A percentile compares a stretch with the other conserved stretches of the same genome.
These are phyloP conservation scores for Kwoniella dendrophila DNA, from an alignment of 768 basidiomycete genomes.

Conservation along the genomic window DNA sequence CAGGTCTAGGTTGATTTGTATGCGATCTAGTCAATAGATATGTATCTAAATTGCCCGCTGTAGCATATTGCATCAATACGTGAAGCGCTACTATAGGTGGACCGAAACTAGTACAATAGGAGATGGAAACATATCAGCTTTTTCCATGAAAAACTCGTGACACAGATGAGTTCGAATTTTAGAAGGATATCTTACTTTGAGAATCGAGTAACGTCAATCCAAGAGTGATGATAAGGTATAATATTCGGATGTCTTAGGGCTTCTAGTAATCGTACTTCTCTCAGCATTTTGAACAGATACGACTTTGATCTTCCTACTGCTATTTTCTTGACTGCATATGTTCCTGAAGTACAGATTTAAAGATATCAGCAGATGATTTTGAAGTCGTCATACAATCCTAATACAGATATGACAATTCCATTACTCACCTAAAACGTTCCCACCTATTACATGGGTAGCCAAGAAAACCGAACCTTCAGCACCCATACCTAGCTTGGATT, in stretches of 20 bases:
- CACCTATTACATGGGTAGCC: slow-evolving; percentile 77
- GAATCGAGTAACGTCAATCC: slow-evolving; percentile 84
- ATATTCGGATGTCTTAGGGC: slow-evolving; percentile 88
- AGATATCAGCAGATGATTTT: neutral
- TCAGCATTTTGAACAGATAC: slow-evolving; percentile 78
- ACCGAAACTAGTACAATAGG: slow-evolving; percentile 64
- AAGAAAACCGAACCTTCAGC: slow-evolving; percentile 84
- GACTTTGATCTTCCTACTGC: slow-evolving; percentile 88
- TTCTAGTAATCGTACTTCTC: slow-evolving; percentile 85
- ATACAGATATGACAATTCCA: neutral
- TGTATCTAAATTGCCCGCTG: slow-evolving; percentile 56
- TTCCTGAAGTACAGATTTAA: slow-evolving; percentile 16
- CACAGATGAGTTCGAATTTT: neutral
- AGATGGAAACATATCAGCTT: neutral
- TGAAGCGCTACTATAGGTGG: slow-evolving; percentile 84
- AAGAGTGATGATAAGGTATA: slow-evolving; percentile 91
- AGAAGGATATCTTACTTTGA: slow-evolving; percentile 58
- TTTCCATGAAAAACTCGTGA: neutral
- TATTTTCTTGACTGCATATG: slow-evolving; percentile 93
- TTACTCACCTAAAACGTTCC: slow-evolving; percentile 73
- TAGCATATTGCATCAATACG: slow-evolving; percentile 58
- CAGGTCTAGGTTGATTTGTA: slow-evolving; percentile 28
- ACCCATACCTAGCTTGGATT: slow-evolving; percentile 87
- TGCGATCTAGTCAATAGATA: slow-evolving; percentile 51
- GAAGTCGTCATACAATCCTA: neutral